phyloP scores from a whole-genome alignment of 2,329 filamentous ascomycete species.

The Neurospora sp. region DNA sequence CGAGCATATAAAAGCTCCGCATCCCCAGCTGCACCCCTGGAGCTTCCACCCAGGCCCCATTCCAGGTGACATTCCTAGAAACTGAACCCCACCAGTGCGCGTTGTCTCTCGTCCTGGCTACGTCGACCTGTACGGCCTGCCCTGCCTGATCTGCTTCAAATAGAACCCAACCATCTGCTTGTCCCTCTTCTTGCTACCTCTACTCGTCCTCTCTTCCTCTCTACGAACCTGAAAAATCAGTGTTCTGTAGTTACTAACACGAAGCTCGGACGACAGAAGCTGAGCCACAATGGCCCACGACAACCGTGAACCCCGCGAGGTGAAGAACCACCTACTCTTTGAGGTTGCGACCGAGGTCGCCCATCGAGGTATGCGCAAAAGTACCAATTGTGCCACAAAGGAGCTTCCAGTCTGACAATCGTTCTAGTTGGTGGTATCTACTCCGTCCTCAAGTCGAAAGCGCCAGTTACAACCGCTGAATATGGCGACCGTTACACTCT shows the following conservation, averaged over 20 bases:
- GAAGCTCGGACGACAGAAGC: not conserved
- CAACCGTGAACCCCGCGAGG: conserved; percentile 50
- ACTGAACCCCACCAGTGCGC: not conserved
- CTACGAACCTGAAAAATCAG: not conserved
- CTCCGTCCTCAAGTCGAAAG: conserved; percentile 98
- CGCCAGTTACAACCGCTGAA: conserved; percentile 91
- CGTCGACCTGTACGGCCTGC: not conserved
- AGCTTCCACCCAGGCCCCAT: not conserved
- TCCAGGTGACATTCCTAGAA: not conserved
- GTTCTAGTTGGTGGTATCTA: conserved; percentile 87
- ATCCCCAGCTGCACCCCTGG: not conserved
- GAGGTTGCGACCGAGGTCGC: conserved; percentile 96
- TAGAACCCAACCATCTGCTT: not conserved
- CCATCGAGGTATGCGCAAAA: conserved; percentile 63
- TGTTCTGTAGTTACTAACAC: not conserved
- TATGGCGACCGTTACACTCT: conserved; percentile 97
- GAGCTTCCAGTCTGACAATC: conserved; percentile 15
- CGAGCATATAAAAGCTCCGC: not conserved
- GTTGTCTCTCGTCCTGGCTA: not conserved
- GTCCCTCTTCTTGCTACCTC: not conserved
- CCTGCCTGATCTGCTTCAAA: not conserved
- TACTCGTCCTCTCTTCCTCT: not conserved
- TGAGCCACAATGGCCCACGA: conserved; percentile 33
- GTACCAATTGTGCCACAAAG: not conserved
- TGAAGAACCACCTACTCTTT: conserved; percentile 92